These are phyloP conservation scores for Lantana camara DNA, from an alignment of 257 asterid genomes.

Conservation along the genomic window DNA sequence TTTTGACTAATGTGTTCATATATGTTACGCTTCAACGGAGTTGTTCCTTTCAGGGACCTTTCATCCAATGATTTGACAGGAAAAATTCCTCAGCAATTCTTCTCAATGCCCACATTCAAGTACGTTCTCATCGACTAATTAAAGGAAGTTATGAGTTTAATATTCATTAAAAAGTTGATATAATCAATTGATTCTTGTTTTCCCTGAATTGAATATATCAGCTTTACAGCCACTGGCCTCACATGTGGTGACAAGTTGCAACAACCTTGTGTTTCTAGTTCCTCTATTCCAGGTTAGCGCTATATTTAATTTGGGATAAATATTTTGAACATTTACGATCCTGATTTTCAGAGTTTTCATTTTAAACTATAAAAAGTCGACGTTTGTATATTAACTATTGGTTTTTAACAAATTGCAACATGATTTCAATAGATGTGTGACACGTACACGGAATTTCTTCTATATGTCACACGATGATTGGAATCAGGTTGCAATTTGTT, in stretches of 20 bases:
- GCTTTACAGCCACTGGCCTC: constrained; percentile 77
- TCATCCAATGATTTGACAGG: constrained; percentile 78
- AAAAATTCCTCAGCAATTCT: constrained; percentile 59
- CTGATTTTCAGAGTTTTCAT: no score
- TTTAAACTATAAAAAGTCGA: no score
- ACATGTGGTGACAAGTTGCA: constrained; percentile 60
- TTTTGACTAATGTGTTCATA: no score
- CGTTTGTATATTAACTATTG: no score
- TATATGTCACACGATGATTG: no score
- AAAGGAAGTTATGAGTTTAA: no score
- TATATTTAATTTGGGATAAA: not conserved
- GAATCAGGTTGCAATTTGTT: no score
- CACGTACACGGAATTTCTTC: no score
- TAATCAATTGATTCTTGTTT: no score
- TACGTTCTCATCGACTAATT: constrained; percentile 42
- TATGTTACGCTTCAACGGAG: not conserved
- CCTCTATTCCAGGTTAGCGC: constrained; percentile 58
- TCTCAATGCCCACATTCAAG: constrained; percentile 70
- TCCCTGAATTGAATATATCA: constrained; percentile 32
- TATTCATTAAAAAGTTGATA: not conserved
- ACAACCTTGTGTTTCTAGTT: constrained; percentile 71
- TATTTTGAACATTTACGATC: no score
- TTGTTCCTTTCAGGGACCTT: constrained; percentile 61
- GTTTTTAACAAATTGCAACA: no score
- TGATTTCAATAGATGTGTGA: no score